Evolutionary conservation across 2,329 filamentous ascomycete species (phyloP), one percentile per base, ranked within the genome.

Genomic region (Chaetomium sp.): DNA sequence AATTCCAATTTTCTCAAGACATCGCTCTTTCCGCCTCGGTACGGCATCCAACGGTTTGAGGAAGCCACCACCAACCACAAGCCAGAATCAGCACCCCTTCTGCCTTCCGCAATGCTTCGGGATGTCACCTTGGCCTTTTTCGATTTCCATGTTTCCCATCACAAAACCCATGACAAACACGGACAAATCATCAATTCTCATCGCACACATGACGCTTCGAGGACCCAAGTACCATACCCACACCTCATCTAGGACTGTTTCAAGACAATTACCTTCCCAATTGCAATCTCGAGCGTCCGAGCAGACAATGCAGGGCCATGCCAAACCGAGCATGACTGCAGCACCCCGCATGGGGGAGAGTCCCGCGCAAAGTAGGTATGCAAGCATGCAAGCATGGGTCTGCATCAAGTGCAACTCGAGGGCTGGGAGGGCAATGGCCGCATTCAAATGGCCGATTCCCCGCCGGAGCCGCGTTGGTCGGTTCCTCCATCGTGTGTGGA

Each of bases 251-350:
- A 47, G 47, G 42, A 47, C 45, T n/a, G 67, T 67, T 69, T 69
- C 67, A 67, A 45, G 62, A 60, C 65, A 66, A 67, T 66, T 69
- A 45, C 42, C 59, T 60, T 35, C 56, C 51, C 56, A 59, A 55
- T 25, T 35, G 27, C 58, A 35, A 29, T 38, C 8, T 47, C 19
- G 47, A 53, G 42, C 23, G 21, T 19, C 23, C 31, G 29, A n/a
- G 19, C 56, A 47, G 59, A 8, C 19, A 54, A 33, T 58, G 35
- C 62, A 54, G 27, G 27, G 13, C 49, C 35, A 25, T 23, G 42
- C 51, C 56, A 45, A 19, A 38, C 38, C 19, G 31, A 25, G 42
- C 42, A 60, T 54, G 51, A n/a, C 53, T 57, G 59, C 64, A 63
- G 53, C 58, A 31, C 54, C 63, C 62, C 62, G 58, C 50, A 55